phyloP scores from a whole-genome alignment of 2,329 filamentous ascomycete species.

The Graphilbum sp. region DNA sequence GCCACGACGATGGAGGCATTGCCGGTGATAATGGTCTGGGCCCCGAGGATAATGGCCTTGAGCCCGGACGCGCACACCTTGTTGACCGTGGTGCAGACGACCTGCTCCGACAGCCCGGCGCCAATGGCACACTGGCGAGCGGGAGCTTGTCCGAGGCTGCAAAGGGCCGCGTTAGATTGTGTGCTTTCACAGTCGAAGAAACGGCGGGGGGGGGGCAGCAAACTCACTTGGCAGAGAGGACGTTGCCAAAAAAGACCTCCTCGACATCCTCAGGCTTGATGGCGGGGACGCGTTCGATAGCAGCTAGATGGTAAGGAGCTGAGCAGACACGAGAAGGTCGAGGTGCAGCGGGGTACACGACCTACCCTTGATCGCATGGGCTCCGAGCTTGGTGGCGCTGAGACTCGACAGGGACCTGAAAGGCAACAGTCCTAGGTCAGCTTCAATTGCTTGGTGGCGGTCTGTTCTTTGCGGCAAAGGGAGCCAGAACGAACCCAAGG shows the following conservation, averaged over 20 bases:
- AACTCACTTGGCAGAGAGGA: conserved; percentile 80
- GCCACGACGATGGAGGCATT: conserved; percentile 87
- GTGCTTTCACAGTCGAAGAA: neutral
- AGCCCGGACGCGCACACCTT: conserved; percentile 95
- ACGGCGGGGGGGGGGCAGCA: neutral
- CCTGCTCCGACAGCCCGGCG: conserved; percentile 66
- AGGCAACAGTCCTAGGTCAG: too few species aligned
- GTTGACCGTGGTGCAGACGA: conserved; percentile 87
- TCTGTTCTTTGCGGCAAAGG: too few species aligned
- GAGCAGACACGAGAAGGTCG: too few species aligned
- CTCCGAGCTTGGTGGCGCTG: conserved; percentile 71
- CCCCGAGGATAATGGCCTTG: conserved; percentile 87
- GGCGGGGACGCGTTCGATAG: conserved; percentile 69
- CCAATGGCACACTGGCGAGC: conserved; percentile 85
- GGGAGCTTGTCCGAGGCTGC: conserved; percentile 84
- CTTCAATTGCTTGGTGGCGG: too few species aligned
- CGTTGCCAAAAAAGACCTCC: conserved; percentile 97
- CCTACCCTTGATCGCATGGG: conserved; percentile 82
- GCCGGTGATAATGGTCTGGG: conserved; percentile 94
- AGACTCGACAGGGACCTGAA: conserved; percentile 72
- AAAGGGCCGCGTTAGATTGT: neutral
- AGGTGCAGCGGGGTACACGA: neutral
- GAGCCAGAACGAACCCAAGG: conserved; percentile 51
- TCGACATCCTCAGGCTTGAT: conserved; percentile 83
- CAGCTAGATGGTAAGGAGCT: conserved; percentile 27